phyloP scores from a whole-genome alignment of 2,329 filamentous ascomycete genomes.

The Colletotrichum trifolii region DNA sequence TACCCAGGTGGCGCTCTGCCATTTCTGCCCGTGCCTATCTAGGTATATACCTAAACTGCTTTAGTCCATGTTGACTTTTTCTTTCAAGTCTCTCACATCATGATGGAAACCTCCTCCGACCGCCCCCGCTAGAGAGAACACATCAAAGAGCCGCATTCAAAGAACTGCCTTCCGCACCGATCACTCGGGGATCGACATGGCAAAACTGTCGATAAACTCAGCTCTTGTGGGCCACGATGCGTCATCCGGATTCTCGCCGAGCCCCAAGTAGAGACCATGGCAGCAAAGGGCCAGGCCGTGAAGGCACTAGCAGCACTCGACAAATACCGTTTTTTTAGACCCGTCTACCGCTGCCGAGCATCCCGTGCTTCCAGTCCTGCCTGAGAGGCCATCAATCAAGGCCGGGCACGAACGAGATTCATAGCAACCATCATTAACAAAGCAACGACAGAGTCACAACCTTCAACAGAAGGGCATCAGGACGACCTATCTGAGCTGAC shows the following conservation, averaged over 20 bases:
- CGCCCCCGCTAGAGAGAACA: background rate
- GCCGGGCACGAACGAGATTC: too few relatives aligned
- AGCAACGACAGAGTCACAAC: conserved; percentile 2
- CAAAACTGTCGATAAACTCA: background rate
- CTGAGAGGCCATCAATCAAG: background rate
- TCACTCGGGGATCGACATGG: conserved; percentile 12
- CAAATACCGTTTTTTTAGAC: conserved; percentile 1
- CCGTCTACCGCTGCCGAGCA: background rate
- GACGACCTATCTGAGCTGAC: too few relatives aligned
- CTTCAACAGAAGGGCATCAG: too few relatives aligned
- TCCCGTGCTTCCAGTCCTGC: background rate
- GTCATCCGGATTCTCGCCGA: background rate
- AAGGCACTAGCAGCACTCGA: background rate
- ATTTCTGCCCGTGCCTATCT: conserved; percentile 20
- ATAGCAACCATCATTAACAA: background rate
- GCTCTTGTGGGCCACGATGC: too few relatives aligned
- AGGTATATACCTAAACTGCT: background rate
- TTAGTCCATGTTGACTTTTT: background rate
- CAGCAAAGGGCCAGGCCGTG: background rate
- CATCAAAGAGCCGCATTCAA: conserved; percentile 6
- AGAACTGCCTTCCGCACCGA: background rate
- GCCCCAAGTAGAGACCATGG: too few relatives aligned
- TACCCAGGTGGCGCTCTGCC: conserved; percentile 33
- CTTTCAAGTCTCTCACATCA: conserved; percentile 4
- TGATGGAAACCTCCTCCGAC: background rate